phyloP scores from a whole-genome alignment of 371 early-diverging fungal species.

The Mucor indicus region DNA sequence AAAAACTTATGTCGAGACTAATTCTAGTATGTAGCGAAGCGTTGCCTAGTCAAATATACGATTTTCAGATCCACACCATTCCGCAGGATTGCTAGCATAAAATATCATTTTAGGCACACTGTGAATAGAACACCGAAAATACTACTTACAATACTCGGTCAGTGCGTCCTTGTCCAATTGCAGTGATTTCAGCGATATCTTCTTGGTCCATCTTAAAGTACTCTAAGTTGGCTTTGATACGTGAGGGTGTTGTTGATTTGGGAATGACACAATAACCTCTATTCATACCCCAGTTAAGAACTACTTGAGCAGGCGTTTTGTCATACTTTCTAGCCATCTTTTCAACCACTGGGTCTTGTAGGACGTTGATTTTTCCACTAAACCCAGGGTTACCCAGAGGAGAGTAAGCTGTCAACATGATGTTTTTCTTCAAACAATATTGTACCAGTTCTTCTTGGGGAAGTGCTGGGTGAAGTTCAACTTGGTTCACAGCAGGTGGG shows the following conservation, averaged over 20 bases:
- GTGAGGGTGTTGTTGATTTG: conserved; percentile 49
- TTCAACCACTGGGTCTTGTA: too few relatives aligned
- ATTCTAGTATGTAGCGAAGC: too few relatives aligned
- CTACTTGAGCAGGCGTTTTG: conserved; percentile 68
- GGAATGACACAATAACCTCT: conserved; percentile 65
- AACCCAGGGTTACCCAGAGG: conserved; percentile 41
- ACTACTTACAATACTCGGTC: too few relatives aligned
- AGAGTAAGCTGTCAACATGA: conserved; percentile 43
- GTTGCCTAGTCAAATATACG: too few relatives aligned
- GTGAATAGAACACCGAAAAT: too few relatives aligned
- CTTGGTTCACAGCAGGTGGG: conserved; percentile 51
- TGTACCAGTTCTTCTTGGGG: conserved; percentile 43
- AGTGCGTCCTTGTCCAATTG: too few relatives aligned
- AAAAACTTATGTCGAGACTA: too few relatives aligned
- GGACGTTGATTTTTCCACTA: conserved; percentile 11
- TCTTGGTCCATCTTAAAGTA: too few relatives aligned
- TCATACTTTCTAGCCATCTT: conserved; percentile 70
- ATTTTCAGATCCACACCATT: too few relatives aligned
- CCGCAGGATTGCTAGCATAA: too few relatives aligned
- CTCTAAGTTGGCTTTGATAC: conserved; percentile 46
- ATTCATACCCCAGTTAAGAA: conserved; percentile 75
- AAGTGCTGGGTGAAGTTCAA: conserved; percentile 56
- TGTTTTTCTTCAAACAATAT: conserved; percentile 36
- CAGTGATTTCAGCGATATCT: too few relatives aligned
- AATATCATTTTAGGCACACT: too few relatives aligned